Evolutionary conservation across 768 basidiomycete genomes (phyloP).

Genomic region (Strobilomyces confusus): DNA sequence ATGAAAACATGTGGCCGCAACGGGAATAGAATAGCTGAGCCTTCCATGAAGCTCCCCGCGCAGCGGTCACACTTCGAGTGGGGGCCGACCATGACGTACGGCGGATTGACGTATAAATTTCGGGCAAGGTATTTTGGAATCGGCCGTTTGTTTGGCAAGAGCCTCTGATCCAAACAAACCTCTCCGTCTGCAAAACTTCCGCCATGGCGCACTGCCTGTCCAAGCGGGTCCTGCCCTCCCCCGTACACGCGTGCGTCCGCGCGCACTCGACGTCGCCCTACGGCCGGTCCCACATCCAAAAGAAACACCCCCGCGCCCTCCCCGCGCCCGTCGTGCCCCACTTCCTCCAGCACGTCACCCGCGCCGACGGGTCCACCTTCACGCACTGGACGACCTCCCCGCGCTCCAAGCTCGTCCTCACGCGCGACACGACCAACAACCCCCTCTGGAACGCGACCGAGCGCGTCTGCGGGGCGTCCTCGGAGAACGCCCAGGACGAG

Average conservation of each 20-base stretch:
- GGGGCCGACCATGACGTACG: too few relatives aligned
- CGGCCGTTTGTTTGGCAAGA: conserved; percentile 22
- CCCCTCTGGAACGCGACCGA: conserved; percentile 78
- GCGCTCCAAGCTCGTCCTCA: conserved; percentile 66
- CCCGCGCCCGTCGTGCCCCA: conserved; percentile 84
- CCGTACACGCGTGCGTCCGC: conserved; percentile 31
- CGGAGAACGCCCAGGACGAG: conserved; percentile 50
- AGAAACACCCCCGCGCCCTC: conserved; percentile 58
- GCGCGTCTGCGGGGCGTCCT: conserved; percentile 44
- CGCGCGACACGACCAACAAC: conserved; percentile 86
- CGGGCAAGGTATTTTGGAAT: too few relatives aligned
- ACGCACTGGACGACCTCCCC: conserved; percentile 89
- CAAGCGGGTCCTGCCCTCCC: conserved; percentile 9
- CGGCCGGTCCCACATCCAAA: conserved; percentile 80
- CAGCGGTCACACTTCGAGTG: too few relatives aligned
- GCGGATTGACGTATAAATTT: too few relatives aligned
- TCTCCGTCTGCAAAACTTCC: not conserved
- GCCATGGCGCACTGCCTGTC: conserved; percentile 14
- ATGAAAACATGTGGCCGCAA: too few relatives aligned
- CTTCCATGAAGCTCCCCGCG: too few relatives aligned
- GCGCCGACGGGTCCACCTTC: conserved; percentile 86
- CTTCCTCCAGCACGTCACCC: conserved; percentile 80
- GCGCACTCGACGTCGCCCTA: conserved; percentile 71
- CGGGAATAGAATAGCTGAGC: too few relatives aligned
- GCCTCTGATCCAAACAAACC: conserved; percentile 18